Evolutionary conservation across 371 early-diverging fungal species (phyloP), one percentile per base, ranked within the genome.

Genomic region (Conidiobolus incongruus): DNA sequence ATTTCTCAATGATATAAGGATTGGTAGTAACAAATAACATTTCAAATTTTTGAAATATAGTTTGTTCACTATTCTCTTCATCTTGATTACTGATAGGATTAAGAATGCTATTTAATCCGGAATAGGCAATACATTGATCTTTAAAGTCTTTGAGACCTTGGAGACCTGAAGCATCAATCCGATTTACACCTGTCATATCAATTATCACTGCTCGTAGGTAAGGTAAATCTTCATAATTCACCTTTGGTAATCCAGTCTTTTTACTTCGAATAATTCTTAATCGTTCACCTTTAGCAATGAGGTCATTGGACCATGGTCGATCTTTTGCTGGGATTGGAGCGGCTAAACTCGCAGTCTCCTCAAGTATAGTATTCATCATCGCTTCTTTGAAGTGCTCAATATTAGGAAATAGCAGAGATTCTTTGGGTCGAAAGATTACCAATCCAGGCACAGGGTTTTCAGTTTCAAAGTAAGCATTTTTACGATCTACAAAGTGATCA

Each of bases 141-240:
- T 19, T 24, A 2, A 40, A 15, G 5, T 40, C 40, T 28, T 40
- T 40, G 4, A 40, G 16, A 7, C 40, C 40, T 40, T 40, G 40
- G 29, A 40, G 23, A 30, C 40, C 40, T 3, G 40, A 40, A n/a
- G 40, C 40, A 28, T 40, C 40, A 16, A 40, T 40, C 20, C 20
- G 4, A 5, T 38, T 21, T 6, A 12, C 29, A 37, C 6, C 37
- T 0, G 76, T 62, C 35, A 89, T 63, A 52, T 86, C 86, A n/a
- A 88, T 56, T 16, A 88, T 55, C 15, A 88, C 51, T 0, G 85
- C 75, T 2, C 67, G 60, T n/a, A 83, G 15, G 16, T 40, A 40
- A 17, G 41, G 41, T 8, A 40, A n/a, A 13, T 12, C 4, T 8
- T 38, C 39, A 16, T 29, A n/a, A n/a, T n/a, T n/a, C 13, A 21